These are phyloP conservation scores for Fraxinus greggii DNA, from an alignment of 305 asterid species.

Conservation along the genomic window DNA sequence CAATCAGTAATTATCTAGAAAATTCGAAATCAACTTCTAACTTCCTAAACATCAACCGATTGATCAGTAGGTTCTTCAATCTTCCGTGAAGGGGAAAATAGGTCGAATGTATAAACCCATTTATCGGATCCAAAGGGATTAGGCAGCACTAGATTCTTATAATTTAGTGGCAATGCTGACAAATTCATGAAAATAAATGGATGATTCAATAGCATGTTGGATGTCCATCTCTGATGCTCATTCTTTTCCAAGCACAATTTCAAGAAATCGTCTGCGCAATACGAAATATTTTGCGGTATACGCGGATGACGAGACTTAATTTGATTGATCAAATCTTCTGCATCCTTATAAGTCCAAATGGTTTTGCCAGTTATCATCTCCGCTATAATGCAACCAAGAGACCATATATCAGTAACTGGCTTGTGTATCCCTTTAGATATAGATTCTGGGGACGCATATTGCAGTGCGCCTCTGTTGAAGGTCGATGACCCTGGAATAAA, in stretches of 20 bases:
- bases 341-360: neutral
- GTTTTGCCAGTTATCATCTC: slow-evolving; percentile 21
- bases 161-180: neutral
- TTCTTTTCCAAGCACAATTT: neutral
- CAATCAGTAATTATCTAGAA: no score
- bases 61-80: neutral
- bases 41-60: neutral
- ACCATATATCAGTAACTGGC: slow-evolving; percentile 14
- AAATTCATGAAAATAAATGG: neutral
- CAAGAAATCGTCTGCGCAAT: neutral
- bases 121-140: neutral
- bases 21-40: no score
- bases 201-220: slow-evolving; percentile 3
- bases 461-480: neutral
- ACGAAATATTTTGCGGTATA: neutral
- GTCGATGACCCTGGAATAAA: neutral
- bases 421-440: neutral
- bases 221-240: slow-evolving; percentile 5
- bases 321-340: neutral
- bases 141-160: neutral
- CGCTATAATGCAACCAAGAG: slow-evolving; percentile 9
- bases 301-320: neutral
- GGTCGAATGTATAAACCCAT: neutral
- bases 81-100: neutral
- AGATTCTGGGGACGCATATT: slow-evolving; percentile 10